Conservation (phyloP, 345 rosid species). For the Aquilaria malaccensis region DNA sequence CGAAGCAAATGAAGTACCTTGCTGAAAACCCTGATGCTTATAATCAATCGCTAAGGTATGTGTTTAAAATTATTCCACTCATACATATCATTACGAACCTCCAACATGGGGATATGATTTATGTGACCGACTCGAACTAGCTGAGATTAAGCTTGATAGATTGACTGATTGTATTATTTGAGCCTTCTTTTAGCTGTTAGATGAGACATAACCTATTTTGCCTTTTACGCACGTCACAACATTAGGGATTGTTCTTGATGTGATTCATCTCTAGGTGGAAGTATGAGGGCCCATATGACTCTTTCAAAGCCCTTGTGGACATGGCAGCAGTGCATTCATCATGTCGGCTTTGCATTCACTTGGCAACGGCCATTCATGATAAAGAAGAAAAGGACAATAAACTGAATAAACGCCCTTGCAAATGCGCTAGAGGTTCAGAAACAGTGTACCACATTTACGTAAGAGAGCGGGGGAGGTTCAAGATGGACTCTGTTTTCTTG, state of each 20-base stretch:
- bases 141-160: too few relatives aligned
- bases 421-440: slow-evolving; percentile 54
- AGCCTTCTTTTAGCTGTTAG: too few relatives aligned
- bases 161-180: too few relatives aligned
- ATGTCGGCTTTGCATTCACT: slow-evolving; percentile 82
- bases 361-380: slow-evolving; percentile 56
- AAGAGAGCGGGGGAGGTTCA: slow-evolving; percentile 73
- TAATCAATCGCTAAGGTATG: slow-evolving; percentile 62
- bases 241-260: too few relatives aligned
- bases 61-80: too few relatives aligned
- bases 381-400: slow-evolving; percentile 49
- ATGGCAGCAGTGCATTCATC: slow-evolving; percentile 94
- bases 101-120: too few relatives aligned
- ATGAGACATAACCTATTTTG: background rate
- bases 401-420: slow-evolving; percentile 67
- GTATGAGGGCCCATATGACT: slow-evolving; percentile 76
- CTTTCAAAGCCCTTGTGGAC: slow-evolving; percentile 88
- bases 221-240: background rate
- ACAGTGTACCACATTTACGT: slow-evolving; percentile 63
- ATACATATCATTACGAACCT: too few relatives aligned
- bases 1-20: slow-evolving; percentile 59
- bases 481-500: slow-evolving; percentile 71
- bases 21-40: slow-evolving; percentile 54
- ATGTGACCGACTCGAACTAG: too few relatives aligned
- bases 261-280: slow-evolving; percentile 43